phyloP scores from a whole-genome alignment of 2,329 filamentous ascomycete genomes.

The Phyllosticta capitalensis region DNA sequence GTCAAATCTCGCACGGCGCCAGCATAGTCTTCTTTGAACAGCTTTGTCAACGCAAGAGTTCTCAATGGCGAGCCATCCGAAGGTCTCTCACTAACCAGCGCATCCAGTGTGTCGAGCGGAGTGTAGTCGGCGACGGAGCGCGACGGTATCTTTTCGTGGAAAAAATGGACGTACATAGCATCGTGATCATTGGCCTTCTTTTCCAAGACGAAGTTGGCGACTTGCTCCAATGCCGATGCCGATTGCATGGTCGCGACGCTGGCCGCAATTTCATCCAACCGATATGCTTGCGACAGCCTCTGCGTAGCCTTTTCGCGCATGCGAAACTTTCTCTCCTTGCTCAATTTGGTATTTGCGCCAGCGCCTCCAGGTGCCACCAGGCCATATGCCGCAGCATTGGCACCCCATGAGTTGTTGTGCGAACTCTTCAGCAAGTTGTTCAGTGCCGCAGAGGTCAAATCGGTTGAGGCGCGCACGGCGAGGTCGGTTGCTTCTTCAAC shows the following conservation, averaged over 20 bases:
- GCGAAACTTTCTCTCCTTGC: slow-evolving; percentile 64
- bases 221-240: slow-evolving; percentile 65
- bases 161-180: slow-evolving; percentile 84
- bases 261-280: slow-evolving; percentile 71
- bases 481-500: slow-evolving; percentile 74
- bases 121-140: slow-evolving; percentile 64
- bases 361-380: slow-evolving; percentile 45
- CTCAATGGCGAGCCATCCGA: slow-evolving; percentile 57
- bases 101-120: slow-evolving; percentile 54
- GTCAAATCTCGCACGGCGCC: slow-evolving; percentile 64
- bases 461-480: slow-evolving; percentile 66
- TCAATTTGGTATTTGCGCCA: slow-evolving; percentile 52
- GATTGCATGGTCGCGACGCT: slow-evolving; percentile 79
- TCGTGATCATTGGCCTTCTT: slow-evolving; percentile 58
- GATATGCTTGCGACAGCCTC: slow-evolving; percentile 68
- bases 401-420: slow-evolving; percentile 40
- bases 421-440: slow-evolving; percentile 44
- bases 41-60: slow-evolving; percentile 63
- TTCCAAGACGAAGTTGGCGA: slow-evolving; percentile 63
- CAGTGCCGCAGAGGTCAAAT: slow-evolving; percentile 56
- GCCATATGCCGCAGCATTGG: slow-evolving; percentile 43
- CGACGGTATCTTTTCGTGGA: slow-evolving; percentile 80
- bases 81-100: slow-evolving; percentile 56
- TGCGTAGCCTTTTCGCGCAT: slow-evolving; percentile 74
- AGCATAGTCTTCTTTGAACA: slow-evolving; percentile 65